These are phyloP conservation scores for Aureobasidium subglaciale DNA, from an alignment of 2,329 filamentous ascomycete genomes.

Conservation along the genomic window DNA sequence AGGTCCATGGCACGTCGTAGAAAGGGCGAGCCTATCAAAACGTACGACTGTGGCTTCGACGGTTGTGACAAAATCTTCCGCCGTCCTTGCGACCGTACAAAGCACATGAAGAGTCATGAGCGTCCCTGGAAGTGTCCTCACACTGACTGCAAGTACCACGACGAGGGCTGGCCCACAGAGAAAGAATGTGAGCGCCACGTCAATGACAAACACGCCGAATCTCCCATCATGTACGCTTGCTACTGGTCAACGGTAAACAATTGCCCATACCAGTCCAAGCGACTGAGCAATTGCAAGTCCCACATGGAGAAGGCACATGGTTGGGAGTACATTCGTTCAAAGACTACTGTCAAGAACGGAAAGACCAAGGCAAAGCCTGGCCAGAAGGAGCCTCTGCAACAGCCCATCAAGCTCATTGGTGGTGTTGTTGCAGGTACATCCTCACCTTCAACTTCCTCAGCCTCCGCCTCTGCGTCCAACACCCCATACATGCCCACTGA, in stretches of 20 bases:
- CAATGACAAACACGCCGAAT: conserved; percentile 87
- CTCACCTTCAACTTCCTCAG: conserved; percentile 40
- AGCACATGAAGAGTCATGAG: conserved; percentile 96
- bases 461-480: conserved; percentile 31
- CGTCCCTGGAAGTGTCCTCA: conserved; percentile 91
- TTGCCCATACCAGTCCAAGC: conserved; percentile 91
- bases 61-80: conserved; percentile 94
- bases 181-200: conserved; percentile 94
- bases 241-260: conserved; percentile 53
- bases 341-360: conserved; percentile 62
- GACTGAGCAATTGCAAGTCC: conserved; percentile 94
- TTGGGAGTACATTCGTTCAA: conserved; percentile 85
- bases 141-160: conserved; percentile 78
- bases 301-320: conserved; percentile 97
- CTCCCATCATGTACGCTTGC: conserved; percentile 78
- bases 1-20: conserved; percentile 94
- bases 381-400: conserved; percentile 6
- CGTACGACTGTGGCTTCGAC: conserved; percentile 54
- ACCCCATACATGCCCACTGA: conserved; percentile 29
- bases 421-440: conserved; percentile 58
- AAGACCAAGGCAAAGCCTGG: conserved; percentile 45
- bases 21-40: conserved; percentile 63
- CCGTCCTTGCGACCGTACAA: conserved; percentile 92
- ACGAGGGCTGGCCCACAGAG: conserved; percentile 90
- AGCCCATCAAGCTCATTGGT: conserved; percentile 47